A percentile compares a stretch with the other conserved stretches of the same genome.
Evolutionary conservation across 306 rosid genomes (phyloP).

Genomic region (Albizia julibrissin): DNA sequence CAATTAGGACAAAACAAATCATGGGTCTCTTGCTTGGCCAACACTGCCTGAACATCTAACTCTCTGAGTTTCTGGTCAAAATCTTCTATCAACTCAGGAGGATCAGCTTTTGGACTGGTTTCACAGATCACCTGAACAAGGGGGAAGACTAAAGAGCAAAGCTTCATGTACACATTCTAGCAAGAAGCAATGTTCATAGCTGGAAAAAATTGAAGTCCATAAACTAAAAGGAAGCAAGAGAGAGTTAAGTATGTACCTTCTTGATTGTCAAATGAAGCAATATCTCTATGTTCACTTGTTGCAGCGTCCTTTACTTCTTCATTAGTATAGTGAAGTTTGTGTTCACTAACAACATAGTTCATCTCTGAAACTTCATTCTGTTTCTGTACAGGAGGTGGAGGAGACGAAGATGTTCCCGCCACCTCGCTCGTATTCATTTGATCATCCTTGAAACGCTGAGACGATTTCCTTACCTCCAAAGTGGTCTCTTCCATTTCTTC

Average conservation of each 20-base stretch:
- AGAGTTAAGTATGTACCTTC: conserved; percentile 36
- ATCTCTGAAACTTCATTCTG: conserved; percentile 29
- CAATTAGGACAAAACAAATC: conserved; percentile 59
- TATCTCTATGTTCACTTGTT: conserved; percentile 33
- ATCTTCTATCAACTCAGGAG: conserved; percentile 27
- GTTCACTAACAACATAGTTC: not conserved
- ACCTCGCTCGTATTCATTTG: not conserved
- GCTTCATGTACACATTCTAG: not conserved
- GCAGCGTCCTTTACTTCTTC: conserved; percentile 12
- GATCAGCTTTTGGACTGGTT: conserved; percentile 19
- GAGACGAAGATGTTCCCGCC: not conserved
- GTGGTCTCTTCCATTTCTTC: conserved; percentile 34
- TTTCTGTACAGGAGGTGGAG: conserved; percentile 27
- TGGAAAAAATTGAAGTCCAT: not conserved
- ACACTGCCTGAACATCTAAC: conserved; percentile 50
- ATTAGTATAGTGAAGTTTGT: not conserved
- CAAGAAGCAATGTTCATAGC: not conserved
- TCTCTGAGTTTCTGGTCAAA: conserved; percentile 37
- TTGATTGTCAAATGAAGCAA: conserved; percentile 41
- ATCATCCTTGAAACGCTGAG: conserved; percentile 12
- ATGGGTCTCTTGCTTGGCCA: conserved; percentile 59
- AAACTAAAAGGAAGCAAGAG: conserved; percentile 5
- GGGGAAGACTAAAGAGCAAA: not conserved
- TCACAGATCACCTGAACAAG: conserved; percentile 16
- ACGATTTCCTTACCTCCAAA: conserved; percentile 31